Base-by-base conservation (phyloP, 139 green algal species). In the Chlamydomonas applanata region DNA sequence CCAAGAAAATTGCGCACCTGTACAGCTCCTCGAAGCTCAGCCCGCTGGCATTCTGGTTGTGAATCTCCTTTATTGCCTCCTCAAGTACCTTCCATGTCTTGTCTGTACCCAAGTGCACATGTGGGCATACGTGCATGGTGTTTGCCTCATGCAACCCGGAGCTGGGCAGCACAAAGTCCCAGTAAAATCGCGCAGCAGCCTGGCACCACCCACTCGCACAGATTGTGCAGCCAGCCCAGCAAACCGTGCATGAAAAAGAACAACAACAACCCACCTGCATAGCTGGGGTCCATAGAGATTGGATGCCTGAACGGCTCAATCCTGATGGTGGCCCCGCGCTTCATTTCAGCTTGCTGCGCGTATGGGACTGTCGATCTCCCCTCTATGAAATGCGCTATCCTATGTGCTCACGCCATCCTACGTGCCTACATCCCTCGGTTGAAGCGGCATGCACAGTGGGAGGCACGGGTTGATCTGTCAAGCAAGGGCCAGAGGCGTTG, bases 11-110 rank as follows among this genome's bases (percentile, higher is more conserved):
- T 25, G 53, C 53, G 20, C 44, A 95, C 90, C 91, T 86, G 86
- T 99, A 98, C 17, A 99, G 91, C 90, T 99, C 95, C 78, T 99
- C 96, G 79, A 98, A 99, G 73, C 88, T 96, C 7, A 99, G 90
- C 0, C 91, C 90, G 57, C 85, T 94, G 17, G 95, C 92, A 69
- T 99, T 99, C 71, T 97, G 91, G 77, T 93, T 96, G 85, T 98
- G 93, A 56, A 99, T 99, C 71, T 99, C 91, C 3, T 90, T 81
- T 54, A 99, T 98, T 11, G 96, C 96, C 68, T 91, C 87, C 72
- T 98, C 91, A 49, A 99, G 80, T 16, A 97, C 77, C 57, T 91
- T 89, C 96, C 96, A 99, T 1, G 93, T 98, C 69, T 97, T 98
- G 32, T 98, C 95, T 93, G 92, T 79, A 70, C 27, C 40, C 49